Evolutionary conservation across 805 yeast genomes (phyloP), one percentile per base, ranked within the genome.

Genomic region (Metschnikowia arizonensis): DNA sequence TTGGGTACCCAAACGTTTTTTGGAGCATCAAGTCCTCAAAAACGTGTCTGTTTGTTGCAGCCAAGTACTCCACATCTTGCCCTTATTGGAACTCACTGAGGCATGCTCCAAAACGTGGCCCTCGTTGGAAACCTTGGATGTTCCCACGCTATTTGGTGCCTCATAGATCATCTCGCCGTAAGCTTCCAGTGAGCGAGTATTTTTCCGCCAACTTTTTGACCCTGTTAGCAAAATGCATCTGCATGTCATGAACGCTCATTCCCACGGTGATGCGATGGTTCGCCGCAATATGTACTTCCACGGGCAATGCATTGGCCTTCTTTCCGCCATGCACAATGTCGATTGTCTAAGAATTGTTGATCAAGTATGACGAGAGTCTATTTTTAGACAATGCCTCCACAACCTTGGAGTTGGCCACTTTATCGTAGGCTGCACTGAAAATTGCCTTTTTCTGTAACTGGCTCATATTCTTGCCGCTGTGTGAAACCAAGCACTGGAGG

Each of bases 401-500:
- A 10, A 64, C 52, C 40, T 56, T 50, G 24, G 55, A 45, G 47
- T 66, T 69, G 31, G 74, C 68, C 18, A 60, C 51, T 34, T 60
- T 62, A 50, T 69, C 72, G 46, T 45, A 61, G 1, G 64, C 69
- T 3, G 73, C 68, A 42, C 67, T 58, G 42, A 69, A 56, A 26
- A 71, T 67, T 3, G 63, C 54, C 46, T 63, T 64, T 34, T 56
- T 62, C 24, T 60, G 46, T 26, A 50, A 18, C 12, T 41, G 23
- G 14, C 66, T 53, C 36, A 63, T 28, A 25, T 52, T 55, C 25
- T 59, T 58, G 15, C 65, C 63, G 36, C 52, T 49, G 50, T 81
- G 73, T 39, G 74, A 74, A 0, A 89, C 91, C 45, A 76, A 55
- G 63, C 95, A 86, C 57, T 82, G 82, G 52, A 83, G 63, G 37